Percentiles rank a stretch among this genome's conserved stretches.
Evolutionary conservation across 257 asterid species (phyloP).

Genomic region (Jaltomata sinuosa): DNA sequence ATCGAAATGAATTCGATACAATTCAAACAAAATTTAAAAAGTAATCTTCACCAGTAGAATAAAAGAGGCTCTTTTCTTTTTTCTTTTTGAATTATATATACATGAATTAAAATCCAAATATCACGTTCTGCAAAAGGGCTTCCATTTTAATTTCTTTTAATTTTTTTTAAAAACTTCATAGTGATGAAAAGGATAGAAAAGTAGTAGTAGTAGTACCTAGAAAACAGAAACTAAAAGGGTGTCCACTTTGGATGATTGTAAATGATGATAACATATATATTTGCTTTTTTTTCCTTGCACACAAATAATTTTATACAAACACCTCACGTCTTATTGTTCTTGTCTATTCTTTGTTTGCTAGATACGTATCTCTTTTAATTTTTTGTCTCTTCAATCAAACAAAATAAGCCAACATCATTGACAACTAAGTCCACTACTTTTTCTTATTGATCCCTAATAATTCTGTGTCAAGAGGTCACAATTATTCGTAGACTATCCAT

Average conservation of each 20-base stretch:
- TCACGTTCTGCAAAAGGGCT: neutral
- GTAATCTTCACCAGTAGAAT: neutral
- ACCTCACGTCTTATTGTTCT: neutral
- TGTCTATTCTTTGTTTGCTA: neutral
- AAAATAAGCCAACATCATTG: neutral
- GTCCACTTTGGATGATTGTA: slow-evolving; percentile 1
- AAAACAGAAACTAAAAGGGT: neutral
- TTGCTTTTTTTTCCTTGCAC: neutral
- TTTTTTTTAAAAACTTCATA: neutral
- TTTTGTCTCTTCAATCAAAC: neutral
- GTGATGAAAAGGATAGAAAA: neutral
- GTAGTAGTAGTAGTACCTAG: neutral
- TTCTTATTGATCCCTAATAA: neutral
- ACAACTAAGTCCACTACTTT: neutral
- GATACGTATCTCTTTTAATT: neutral
- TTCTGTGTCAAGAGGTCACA: neutral
- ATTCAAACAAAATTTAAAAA: no score
- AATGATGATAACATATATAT: neutral
- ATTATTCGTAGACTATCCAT: no score
- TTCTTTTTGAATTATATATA: neutral
- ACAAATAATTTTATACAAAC: neutral
- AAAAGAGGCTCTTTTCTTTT: no score
- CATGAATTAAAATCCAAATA: neutral
- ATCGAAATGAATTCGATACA: no score
- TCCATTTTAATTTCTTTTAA: neutral